These are phyloP conservation scores for Eremothecium sinecaudum DNA, from an alignment of 1,139 yeast genomes.

Conservation along the genomic window DNA sequence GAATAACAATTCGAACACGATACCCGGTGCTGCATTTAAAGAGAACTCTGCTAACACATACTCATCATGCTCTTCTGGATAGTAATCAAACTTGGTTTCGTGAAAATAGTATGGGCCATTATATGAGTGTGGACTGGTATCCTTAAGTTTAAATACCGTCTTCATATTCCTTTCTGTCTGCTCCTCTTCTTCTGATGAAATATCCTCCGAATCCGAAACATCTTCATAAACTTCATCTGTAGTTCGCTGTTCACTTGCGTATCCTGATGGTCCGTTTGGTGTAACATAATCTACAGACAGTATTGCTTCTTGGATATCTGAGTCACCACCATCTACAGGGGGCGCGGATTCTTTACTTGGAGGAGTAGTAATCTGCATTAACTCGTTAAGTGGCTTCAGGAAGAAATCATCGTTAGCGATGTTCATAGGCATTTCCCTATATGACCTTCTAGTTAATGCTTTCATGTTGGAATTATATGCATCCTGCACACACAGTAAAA, in stretches of 20 bases:
- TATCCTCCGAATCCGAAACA: conserved; percentile 22
- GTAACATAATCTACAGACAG: conserved; percentile 35
- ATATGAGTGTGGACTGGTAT: conserved; percentile 32
- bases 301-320: conserved; percentile 29
- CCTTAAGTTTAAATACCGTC: conserved; percentile 30
- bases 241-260: conserved; percentile 9
- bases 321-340: conserved; percentile 14
- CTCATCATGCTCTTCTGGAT: conserved; percentile 51
- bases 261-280: conserved; percentile 11
- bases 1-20: conserved; percentile 56
- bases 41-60: conserved; percentile 42
- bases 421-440: background rate
- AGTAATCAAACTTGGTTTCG: conserved; percentile 39
- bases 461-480: conserved; percentile 5
- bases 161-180: conserved; percentile 16
- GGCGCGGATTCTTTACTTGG: conserved; percentile 15
- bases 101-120: conserved; percentile 42
- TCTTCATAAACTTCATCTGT: conserved; percentile 20
- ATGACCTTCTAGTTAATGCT: background rate
- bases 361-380: conserved; percentile 11
- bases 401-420: background rate
- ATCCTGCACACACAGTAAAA: conserved; percentile 54
- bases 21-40: conserved; percentile 72
- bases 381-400: conserved; percentile 3
- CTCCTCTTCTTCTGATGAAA: conserved; percentile 27